Evolutionary conservation across 805 yeast genomes (phyloP).

Genomic region (Myxozyma melibiosi): DNA sequence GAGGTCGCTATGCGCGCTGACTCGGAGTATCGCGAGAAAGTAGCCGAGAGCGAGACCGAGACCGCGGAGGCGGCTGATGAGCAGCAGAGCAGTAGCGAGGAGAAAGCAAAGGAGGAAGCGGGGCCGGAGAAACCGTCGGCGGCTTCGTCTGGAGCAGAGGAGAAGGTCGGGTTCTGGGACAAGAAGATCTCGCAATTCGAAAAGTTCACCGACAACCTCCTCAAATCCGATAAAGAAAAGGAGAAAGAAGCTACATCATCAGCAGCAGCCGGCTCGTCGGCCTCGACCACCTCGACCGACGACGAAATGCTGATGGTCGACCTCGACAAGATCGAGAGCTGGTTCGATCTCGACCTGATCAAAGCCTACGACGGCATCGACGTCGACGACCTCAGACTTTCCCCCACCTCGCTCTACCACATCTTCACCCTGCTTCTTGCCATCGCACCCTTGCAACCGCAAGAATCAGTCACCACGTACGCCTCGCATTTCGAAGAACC

Average conservation of each 20-base stretch:
- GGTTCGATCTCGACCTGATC: slow-evolving; percentile 45
- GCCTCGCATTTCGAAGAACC: slow-evolving; percentile 35
- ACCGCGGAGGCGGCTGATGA: slow-evolving; percentile 5
- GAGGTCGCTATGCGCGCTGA: slow-evolving; percentile 13
- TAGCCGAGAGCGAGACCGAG: slow-evolving; percentile 21
- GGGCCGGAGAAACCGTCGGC: not conserved
- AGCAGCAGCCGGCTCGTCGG: not conserved
- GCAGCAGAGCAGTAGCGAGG: not conserved
- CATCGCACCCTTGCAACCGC: slow-evolving; percentile 46
- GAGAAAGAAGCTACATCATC: not conserved
- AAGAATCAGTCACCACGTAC: slow-evolving; percentile 41
- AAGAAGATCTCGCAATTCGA: slow-evolving; percentile 17
- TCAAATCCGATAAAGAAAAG: slow-evolving; percentile 2
- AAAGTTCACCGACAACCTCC: not conserved
- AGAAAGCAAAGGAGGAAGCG: not conserved
- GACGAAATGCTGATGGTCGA: slow-evolving; percentile 33
- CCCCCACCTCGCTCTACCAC: slow-evolving; percentile 48
- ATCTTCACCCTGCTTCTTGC: slow-evolving; percentile 55
- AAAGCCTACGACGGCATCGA: slow-evolving; percentile 51
- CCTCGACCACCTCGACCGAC: slow-evolving; percentile 22
- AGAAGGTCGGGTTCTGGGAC: slow-evolving; percentile 22
- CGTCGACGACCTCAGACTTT: slow-evolving; percentile 44
- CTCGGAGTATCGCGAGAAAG: slow-evolving; percentile 20
- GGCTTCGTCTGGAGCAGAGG: not conserved
- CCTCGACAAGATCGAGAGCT: slow-evolving; percentile 32